Percentiles rank a stretch among this genome's conserved stretches.
Evolutionary conservation across 176 grass and related monocot species (phyloP).

Genomic region (Oryza punctata): DNA sequence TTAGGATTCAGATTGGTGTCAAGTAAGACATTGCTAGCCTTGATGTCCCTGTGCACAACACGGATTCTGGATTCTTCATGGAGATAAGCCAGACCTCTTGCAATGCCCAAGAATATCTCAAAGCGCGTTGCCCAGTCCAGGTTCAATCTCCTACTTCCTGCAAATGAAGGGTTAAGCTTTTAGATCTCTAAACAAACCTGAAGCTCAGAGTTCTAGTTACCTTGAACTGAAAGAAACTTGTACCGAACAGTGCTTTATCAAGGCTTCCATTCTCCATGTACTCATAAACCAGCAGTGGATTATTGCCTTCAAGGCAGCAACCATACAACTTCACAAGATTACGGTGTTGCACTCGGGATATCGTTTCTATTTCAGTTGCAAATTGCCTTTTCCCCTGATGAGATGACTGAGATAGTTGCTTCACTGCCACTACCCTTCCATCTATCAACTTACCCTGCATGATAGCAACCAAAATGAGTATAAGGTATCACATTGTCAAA

Average conservation of each 20-base stretch:
- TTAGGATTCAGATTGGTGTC: conserved; percentile 72
- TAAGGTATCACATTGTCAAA: no score
- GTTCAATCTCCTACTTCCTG: conserved; percentile 52
- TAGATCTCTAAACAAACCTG: background rate
- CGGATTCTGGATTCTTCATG: conserved; percentile 80
- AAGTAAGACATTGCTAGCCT: conserved; percentile 80
- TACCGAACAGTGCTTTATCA: conserved; percentile 83
- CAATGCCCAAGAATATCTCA: conserved; percentile 76
- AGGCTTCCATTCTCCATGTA: conserved; percentile 85
- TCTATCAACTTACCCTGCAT: no score
- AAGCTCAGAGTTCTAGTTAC: background rate
- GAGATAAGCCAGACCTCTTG: conserved; percentile 69
- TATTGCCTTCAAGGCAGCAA: conserved; percentile 79
- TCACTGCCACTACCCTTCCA: no score
- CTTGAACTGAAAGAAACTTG: background rate
- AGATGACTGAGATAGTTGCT: no score
- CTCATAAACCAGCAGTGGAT: conserved; percentile 79
- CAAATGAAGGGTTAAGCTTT: conserved; percentile 26
- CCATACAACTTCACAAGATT: conserved; percentile 75
- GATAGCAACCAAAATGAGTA: no score
- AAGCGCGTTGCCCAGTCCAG: conserved; percentile 73
- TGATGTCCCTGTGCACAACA: conserved; percentile 85
- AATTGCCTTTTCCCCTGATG: conserved; percentile 46
- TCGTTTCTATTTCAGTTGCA: conserved; percentile 76
- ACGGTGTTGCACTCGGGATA: conserved; percentile 63